phyloP scores from a whole-genome alignment of 208 protist species.

The Trypanosomatidae sp. region DNA sequence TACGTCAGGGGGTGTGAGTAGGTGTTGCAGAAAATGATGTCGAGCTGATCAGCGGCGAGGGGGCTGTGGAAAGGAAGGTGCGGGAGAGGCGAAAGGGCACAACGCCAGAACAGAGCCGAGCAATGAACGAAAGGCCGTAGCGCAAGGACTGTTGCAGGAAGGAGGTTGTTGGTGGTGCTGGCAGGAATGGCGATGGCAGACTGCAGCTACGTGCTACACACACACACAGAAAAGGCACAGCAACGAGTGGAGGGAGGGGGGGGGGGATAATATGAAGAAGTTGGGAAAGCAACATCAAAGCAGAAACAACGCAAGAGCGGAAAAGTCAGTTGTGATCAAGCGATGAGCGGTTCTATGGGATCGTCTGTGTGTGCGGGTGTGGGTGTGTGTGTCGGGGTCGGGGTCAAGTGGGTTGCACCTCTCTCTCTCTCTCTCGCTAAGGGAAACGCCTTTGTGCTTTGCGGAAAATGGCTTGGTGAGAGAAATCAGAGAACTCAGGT shows the following conservation, averaged over 20 bases:
- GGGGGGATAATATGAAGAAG: too few relatives aligned
- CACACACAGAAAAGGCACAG: not conserved
- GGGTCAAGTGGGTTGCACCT: not conserved
- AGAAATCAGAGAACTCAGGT: not conserved
- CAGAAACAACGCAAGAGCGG: not conserved
- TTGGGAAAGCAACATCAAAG: not conserved
- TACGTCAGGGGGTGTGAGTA: not conserved
- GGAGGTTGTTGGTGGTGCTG: not conserved
- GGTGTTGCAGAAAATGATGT: not conserved
- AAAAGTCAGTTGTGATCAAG: not conserved
- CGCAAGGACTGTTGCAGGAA: not conserved
- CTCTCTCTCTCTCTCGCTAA: not conserved
- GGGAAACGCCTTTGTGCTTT: not conserved
- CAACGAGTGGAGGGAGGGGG: not conserved
- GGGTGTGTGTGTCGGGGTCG: not conserved
- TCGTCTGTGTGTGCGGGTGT: not conserved
- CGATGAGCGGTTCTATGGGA: not conserved
- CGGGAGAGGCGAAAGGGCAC: not conserved
- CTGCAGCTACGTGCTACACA: not conserved
- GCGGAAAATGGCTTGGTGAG: not conserved
- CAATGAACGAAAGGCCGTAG: not conserved
- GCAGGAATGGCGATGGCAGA: not conserved
- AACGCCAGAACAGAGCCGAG: not conserved
- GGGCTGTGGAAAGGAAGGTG: not conserved
- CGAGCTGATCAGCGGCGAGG: not conserved